Evolutionary conservation across 2,329 filamentous ascomycete genomes (phyloP), one percentile per base, ranked within the genome.

Genomic region (Coleophoma eucalyptorum): DNA sequence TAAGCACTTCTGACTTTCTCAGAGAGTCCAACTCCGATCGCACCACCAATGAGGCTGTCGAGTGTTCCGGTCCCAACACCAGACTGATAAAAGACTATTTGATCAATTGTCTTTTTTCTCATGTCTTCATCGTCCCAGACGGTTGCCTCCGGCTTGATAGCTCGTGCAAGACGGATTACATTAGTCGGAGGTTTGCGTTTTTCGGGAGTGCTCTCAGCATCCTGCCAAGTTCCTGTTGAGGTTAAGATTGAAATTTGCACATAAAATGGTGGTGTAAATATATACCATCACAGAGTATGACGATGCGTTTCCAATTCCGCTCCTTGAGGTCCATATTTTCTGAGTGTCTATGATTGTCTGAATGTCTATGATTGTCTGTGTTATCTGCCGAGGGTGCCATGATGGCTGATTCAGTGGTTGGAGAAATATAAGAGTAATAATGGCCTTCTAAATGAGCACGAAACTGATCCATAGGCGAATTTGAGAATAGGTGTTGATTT

Each of bases 1-100:
- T 75, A 76, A 8, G 33, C 32, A 12, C 21, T 11, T 15, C 31
- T 19, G 7, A 48, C 35, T 18, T 48, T 40, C 12, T 31, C 38
- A 15, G 35, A 37, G 41, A 48, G 46, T 31, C 46, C 46, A 20
- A 40, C n/a, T 4, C 46, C 46, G 32, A 48, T 20, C 41, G 18
- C 15, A 43, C 41, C 41, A 5, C 41, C 41, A 19, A 26, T 43
- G 19, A 43, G 18, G 16, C 20, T 19, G 21, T 43, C 41, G 8
- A 7, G 7, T 11, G 20, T 26, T 41, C 46, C 46, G 5, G 34
- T 26, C 16, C 46, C 46, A 21, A 48, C 34, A n/a, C 46, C 46
- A 31, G 46, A 48, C 19, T 41, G 46, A 20, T 48, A 48, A 18
- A 31, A 48, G 16, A 48, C 46, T 21, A 48, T 41, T 21, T 48